phyloP scores from a whole-genome alignment of 306 rosid genomes.

The apple (Malus domestica) region DNA sequence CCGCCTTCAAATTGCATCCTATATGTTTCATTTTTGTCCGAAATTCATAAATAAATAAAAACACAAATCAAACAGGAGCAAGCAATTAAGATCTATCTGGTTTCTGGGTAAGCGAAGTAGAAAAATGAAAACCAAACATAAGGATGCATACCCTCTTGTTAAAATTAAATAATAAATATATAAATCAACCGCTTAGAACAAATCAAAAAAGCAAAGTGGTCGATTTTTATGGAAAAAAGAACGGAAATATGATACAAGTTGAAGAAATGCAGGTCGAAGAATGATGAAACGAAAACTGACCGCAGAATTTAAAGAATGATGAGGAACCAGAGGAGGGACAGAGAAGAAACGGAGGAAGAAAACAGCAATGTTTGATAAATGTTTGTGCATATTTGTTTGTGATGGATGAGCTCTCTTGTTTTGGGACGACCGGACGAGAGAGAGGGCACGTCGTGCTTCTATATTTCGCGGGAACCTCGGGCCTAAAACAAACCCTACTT shows the following conservation, averaged over 20 bases:
- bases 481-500: neutral
- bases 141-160: neutral
- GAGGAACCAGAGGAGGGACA: neutral
- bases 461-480: slow-evolving; percentile 15
- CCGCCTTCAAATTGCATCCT: neutral
- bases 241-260: neutral
- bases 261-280: neutral
- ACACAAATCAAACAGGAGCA: neutral
- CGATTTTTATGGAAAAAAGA: neutral
- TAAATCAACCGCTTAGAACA: neutral
- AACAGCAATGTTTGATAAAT: slow-evolving; percentile 1
- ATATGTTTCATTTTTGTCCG: neutral
- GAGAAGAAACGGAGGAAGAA: neutral
- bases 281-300: neutral
- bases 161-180: no score
- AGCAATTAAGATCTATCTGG: neutral
- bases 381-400: neutral
- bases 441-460: neutral
- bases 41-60: neutral
- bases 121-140: neutral
- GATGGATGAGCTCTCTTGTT: neutral
- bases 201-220: neutral
- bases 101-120: neutral
- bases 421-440: neutral
- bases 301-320: neutral